Percentiles rank a stretch among this genome's conserved stretches.
Conservation (phyloP, 2,329 filamentous ascomycete species). For the Cryoendolithus antarcticus region DNA sequence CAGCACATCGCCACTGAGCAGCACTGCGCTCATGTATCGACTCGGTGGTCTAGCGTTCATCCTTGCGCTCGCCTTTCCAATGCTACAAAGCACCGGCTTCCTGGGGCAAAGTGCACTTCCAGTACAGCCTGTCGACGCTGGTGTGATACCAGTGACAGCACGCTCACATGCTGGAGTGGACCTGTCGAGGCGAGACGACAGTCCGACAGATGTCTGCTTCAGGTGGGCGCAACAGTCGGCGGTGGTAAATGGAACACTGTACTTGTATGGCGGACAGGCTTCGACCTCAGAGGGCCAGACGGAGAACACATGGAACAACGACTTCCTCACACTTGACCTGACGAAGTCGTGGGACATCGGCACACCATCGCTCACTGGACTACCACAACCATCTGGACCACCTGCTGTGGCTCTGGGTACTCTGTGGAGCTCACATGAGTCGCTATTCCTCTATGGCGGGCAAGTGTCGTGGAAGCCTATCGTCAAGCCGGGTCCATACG, state of each 20-base stretch:
- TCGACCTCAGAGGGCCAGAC: slow-evolving; percentile 46
- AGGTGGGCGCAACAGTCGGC: slow-evolving; percentile 57
- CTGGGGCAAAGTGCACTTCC: slow-evolving; percentile 14
- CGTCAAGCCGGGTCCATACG: slow-evolving; percentile 44
- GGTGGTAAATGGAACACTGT: slow-evolving; percentile 61
- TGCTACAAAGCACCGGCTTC: slow-evolving; percentile 15
- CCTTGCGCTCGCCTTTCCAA: slow-evolving; percentile 16
- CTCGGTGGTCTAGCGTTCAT: slow-evolving; percentile 8
- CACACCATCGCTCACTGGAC: slow-evolving; percentile 49
- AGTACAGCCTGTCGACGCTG: slow-evolving; percentile 20
- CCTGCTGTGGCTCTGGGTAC: slow-evolving; percentile 62
- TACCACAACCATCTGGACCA: slow-evolving; percentile 54
- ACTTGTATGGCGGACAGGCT: slow-evolving; percentile 61
- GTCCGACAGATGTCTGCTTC: slow-evolving; percentile 46
- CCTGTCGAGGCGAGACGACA: slow-evolving; percentile 30
- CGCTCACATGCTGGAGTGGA: slow-evolving; percentile 7
- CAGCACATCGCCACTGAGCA: too few species aligned
- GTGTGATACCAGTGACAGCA: slow-evolving; percentile 12
- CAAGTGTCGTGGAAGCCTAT: slow-evolving; percentile 55
- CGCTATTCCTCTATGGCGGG: slow-evolving; percentile 62
- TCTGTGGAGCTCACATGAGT: slow-evolving; percentile 60
- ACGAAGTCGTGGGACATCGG: slow-evolving; percentile 59
- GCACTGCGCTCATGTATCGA: too few species aligned
- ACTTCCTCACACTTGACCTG: slow-evolving; percentile 60
- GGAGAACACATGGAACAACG: slow-evolving; percentile 60